A percentile compares a stretch with the other conserved stretches of the same genome.
phyloP scores from a whole-genome alignment of 257 asterid genomes.

The Penstemon davidsonii region DNA sequence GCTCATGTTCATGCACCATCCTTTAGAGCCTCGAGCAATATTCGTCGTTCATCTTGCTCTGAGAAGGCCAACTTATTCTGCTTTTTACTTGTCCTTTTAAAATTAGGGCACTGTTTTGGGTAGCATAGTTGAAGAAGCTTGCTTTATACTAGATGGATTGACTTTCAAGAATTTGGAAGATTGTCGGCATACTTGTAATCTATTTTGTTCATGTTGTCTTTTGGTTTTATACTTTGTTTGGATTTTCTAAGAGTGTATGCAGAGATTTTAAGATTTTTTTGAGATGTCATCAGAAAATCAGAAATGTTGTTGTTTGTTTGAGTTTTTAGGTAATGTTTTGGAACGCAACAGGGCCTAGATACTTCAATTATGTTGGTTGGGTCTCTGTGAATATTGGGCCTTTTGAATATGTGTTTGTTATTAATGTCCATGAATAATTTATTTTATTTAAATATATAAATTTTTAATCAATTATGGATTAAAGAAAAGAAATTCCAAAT shows the following conservation, averaged over 20 bases:
- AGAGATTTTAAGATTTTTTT: no score
- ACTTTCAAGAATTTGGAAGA: slow-evolving; percentile 16
- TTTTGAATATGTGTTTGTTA: no score
- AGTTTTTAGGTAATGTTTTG: no score
- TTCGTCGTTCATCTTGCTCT: slow-evolving; percentile 3
- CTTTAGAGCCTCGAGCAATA: slow-evolving; percentile 31
- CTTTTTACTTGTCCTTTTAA: slow-evolving; percentile 4
- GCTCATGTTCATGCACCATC: slow-evolving; percentile 47
- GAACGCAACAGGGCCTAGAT: no score
- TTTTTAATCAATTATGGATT: no score
- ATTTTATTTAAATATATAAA: no score
- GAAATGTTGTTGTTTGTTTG: no score
- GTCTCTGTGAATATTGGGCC: no score
- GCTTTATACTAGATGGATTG: slow-evolving; percentile 12
- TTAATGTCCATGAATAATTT: no score
- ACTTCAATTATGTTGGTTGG: no score
- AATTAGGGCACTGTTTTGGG: not conserved
- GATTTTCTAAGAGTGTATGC: not conserved
- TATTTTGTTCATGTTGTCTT: slow-evolving; percentile 22
- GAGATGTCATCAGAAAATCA: no score
- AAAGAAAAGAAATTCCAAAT: no score
- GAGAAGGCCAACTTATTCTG: slow-evolving; percentile 24
- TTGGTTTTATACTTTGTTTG: not conserved
- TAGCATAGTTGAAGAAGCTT: slow-evolving; percentile 17
- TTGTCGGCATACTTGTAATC: slow-evolving; percentile 31